These are phyloP conservation scores for Xylaria sp. DNA, from an alignment of 2,329 filamentous ascomycete species.

Conservation along the genomic window DNA sequence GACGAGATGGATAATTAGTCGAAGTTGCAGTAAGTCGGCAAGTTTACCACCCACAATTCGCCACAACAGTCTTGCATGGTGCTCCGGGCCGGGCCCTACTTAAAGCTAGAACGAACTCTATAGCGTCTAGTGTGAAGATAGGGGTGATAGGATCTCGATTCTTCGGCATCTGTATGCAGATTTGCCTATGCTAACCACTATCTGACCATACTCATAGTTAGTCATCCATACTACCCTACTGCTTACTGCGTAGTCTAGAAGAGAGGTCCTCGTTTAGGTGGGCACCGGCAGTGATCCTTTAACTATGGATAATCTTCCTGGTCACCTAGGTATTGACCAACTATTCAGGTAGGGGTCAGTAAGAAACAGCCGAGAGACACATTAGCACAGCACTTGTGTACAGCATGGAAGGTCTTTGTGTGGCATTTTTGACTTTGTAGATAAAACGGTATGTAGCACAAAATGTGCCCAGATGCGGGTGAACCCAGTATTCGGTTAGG, in stretches of 20 bases:
- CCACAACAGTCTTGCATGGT: not conserved
- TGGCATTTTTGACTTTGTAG: not conserved
- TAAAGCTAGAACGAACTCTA: conserved; percentile 2
- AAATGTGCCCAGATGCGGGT: not conserved
- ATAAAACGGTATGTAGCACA: not conserved
- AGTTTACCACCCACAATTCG: not conserved
- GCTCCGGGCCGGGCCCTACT: not conserved
- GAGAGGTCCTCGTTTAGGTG: not conserved
- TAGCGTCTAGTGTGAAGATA: not conserved
- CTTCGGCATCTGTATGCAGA: not conserved
- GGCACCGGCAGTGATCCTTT: conserved; percentile 1
- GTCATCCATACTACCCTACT: not conserved
- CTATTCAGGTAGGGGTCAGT: too few species aligned
- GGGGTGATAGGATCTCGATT: not conserved
- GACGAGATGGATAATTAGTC: not conserved
- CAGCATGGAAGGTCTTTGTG: not conserved
- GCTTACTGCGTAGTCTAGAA: not conserved
- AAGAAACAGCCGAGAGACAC: not conserved
- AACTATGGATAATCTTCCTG: not conserved
- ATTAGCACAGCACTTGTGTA: not conserved
- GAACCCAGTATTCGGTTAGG: not conserved
- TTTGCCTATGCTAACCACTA: not conserved
- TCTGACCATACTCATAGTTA: not conserved
- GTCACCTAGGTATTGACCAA: too few species aligned
- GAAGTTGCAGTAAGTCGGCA: not conserved